A percentile compares a stretch with the other conserved stretches of the same genome.
These are phyloP conservation scores for Amborella trichopoda DNA, from an alignment of 164 flowering plant genomes.

Conservation along the genomic window DNA sequence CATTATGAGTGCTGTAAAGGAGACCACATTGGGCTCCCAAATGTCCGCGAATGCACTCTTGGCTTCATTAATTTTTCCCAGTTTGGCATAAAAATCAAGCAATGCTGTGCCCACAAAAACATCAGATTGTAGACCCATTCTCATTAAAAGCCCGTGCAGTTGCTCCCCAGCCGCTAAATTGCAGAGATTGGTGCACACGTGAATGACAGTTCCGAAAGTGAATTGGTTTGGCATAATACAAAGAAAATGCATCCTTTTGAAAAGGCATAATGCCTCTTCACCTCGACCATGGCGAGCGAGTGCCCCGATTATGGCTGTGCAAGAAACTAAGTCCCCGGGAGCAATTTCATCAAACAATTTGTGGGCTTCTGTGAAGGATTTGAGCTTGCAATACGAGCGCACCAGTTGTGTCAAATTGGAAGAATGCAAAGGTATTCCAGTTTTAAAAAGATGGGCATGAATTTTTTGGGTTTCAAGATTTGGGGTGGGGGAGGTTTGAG, in stretches of 20 bases:
- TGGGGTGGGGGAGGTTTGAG: too few species aligned
- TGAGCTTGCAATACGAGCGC: conserved; percentile 7
- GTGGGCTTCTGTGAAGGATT: conserved; percentile 17
- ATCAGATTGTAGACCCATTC: conserved; percentile 40
- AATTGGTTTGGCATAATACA: conserved; percentile 51
- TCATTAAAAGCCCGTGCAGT: conserved; percentile 44
- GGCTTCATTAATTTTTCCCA: conserved; percentile 39
- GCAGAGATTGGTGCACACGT: conserved; percentile 24
- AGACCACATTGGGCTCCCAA: conserved; percentile 52
- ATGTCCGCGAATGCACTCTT: conserved; percentile 47
- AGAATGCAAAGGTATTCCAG: conserved; percentile 7
- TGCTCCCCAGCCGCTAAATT: conserved; percentile 32
- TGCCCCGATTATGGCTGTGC: conserved; percentile 36
- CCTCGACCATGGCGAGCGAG: conserved; percentile 23
- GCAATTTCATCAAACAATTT: conserved; percentile 45
- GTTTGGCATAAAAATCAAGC: conserved; percentile 45
- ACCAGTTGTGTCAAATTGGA: conserved; percentile 1
- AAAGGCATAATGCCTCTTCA: conserved; percentile 35
- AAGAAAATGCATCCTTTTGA: conserved; percentile 33
- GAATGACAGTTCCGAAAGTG: conserved; percentile 54
- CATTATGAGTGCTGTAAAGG: conserved; percentile 54
- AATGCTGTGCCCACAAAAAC: conserved; percentile 65
- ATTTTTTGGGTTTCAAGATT: conserved; percentile 10
- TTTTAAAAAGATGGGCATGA: conserved; percentile 16
- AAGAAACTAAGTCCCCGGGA: conserved; percentile 35